These are phyloP conservation scores for Sporothrix curviconia DNA, from an alignment of 2,329 filamentous ascomycete genomes.

Conservation along the genomic window DNA sequence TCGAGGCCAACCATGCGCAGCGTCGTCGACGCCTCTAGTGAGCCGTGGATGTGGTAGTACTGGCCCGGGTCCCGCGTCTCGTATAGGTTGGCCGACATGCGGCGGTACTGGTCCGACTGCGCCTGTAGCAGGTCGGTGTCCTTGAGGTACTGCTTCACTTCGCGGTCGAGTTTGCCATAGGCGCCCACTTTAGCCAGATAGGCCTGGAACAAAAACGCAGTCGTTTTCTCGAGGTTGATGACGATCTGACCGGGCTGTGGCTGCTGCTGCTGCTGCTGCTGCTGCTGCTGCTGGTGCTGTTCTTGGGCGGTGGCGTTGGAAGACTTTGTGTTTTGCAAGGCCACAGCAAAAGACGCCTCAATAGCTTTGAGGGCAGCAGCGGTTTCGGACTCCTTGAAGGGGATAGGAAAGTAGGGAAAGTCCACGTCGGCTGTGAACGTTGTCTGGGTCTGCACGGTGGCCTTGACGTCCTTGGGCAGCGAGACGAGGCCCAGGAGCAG, in stretches of 20 bases:
- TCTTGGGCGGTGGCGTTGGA: too few relatives aligned
- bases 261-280: neutral
- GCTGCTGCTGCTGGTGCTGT: neutral
- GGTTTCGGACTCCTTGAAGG: constrained; percentile 18
- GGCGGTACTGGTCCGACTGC: constrained; percentile 58
- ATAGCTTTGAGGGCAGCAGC: constrained; percentile 20
- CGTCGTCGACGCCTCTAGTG: constrained; percentile 36
- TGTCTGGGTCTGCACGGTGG: constrained; percentile 2
- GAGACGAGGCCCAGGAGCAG: constrained; percentile 4
- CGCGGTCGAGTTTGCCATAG: constrained; percentile 40
- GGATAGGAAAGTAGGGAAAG: constrained; percentile 21
- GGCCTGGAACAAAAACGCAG: constrained; percentile 51
- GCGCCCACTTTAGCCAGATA: constrained; percentile 51
- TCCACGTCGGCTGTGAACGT: constrained; percentile 15
- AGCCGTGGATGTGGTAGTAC: constrained; percentile 53
- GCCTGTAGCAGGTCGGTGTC: constrained; percentile 61
- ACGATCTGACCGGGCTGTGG: neutral
- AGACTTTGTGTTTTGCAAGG: constrained; percentile 36
- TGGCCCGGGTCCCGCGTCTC: constrained; percentile 24
- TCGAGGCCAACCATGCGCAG: constrained; percentile 41
- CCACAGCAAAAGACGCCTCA: constrained; percentile 53
- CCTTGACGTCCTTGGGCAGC: constrained; percentile 8
- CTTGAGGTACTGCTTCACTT: constrained; percentile 34
- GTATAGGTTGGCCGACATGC: constrained; percentile 20
- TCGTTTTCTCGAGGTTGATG: constrained; percentile 47